These are phyloP conservation scores for Toxicodendron radicans DNA, from an alignment of 345 rosid genomes.

Conservation along the genomic window DNA sequence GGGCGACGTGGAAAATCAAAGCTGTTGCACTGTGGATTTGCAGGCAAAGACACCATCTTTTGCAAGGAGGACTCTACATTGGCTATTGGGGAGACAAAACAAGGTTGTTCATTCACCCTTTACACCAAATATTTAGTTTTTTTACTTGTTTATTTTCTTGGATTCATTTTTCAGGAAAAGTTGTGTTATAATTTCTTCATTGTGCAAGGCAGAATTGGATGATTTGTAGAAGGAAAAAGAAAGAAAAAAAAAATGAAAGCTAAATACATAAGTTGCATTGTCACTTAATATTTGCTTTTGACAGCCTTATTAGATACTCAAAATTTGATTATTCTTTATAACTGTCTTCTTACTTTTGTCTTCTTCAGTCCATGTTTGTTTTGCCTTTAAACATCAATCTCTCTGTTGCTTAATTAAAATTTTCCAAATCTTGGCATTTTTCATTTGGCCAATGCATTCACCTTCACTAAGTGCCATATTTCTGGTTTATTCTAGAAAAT, in stretches of 20 bases:
- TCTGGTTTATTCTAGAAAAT: background rate
- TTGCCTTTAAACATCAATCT: background rate
- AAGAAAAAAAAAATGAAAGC: slow-evolving; percentile 13
- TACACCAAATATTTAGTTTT: slow-evolving; percentile 45
- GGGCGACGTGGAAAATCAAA: slow-evolving; percentile 52
- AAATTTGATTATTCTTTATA: background rate
- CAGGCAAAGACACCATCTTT: slow-evolving; percentile 80
- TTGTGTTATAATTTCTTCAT: slow-evolving; percentile 10
- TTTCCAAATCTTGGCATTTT: too few relatives aligned
- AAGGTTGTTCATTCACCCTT: slow-evolving; percentile 86
- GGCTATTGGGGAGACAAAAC: slow-evolving; percentile 91
- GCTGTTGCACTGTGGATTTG: slow-evolving; percentile 37
- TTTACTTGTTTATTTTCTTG: background rate
- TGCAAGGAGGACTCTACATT: slow-evolving; percentile 88
- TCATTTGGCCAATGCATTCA: too few relatives aligned
- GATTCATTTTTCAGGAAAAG: slow-evolving; percentile 15
- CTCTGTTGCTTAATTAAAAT: background rate
- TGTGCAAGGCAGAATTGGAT: slow-evolving; percentile 23
- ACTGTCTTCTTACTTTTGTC: background rate
- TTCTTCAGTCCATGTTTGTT: background rate
- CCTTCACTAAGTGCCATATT: too few relatives aligned
- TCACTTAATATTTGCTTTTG: background rate
- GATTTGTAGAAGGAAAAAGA: slow-evolving; percentile 18
- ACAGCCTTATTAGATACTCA: background rate
- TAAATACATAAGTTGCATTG: slow-evolving; percentile 15